A percentile compares a stretch with the other conserved stretches of the same genome.
These are phyloP conservation scores for Alternaria arborescens DNA, from an alignment of 2,329 filamentous ascomycete genomes.

Conservation along the genomic window DNA sequence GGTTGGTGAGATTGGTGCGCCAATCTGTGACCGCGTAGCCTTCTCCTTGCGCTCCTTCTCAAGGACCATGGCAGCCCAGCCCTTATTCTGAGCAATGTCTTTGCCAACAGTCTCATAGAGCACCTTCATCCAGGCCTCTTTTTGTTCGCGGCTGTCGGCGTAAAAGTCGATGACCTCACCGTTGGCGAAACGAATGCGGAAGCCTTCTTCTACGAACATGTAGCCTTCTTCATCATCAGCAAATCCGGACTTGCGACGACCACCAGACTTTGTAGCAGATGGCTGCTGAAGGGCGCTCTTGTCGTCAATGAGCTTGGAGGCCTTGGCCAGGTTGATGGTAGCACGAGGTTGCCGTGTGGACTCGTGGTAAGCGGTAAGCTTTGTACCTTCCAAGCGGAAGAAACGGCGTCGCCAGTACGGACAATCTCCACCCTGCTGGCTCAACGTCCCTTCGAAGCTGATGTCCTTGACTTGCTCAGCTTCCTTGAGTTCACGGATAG, in stretches of 20 bases:
- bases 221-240: constrained; percentile 99
- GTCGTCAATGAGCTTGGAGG: constrained; percentile 92
- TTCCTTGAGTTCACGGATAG: constrained; percentile 90
- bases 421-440: constrained; percentile 97
- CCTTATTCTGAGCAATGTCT: constrained; percentile 59
- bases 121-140: constrained; percentile 94
- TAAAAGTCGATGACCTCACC: constrained; percentile 99
- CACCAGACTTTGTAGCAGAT: constrained; percentile 76
- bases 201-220: constrained; percentile 99
- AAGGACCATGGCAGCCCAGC: constrained; percentile 70
- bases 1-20: constrained; percentile 32
- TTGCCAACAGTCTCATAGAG: constrained; percentile 75
- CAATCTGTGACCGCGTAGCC: constrained; percentile 31
- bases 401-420: constrained; percentile 99
- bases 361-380: constrained; percentile 95
- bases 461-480: constrained; percentile 81
- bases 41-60: constrained; percentile 54
- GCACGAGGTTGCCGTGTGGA: constrained; percentile 93
- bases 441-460: constrained; percentile 87
- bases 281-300: constrained; percentile 83
- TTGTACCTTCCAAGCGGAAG: constrained; percentile 91
- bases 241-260: constrained; percentile 90
- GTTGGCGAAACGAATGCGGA: constrained; percentile 98
- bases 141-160: constrained; percentile 85
- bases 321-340: constrained; percentile 95